Conservation (phyloP, 768 basidiomycete species). For the Coprinopsis strossmayeri region DNA sequence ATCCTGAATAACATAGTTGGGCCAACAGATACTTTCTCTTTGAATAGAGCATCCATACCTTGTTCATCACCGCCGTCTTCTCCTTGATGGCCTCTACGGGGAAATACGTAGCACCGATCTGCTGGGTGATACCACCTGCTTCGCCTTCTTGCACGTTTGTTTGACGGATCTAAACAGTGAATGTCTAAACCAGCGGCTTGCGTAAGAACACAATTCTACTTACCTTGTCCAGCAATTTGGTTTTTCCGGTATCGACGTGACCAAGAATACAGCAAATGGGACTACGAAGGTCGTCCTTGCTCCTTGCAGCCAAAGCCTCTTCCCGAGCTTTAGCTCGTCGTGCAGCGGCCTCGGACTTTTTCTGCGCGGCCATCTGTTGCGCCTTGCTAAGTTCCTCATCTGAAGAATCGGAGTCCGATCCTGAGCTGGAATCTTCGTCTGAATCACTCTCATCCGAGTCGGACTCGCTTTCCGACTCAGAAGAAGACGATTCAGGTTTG, state of each 20-base stretch:
- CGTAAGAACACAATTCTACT: constrained; percentile 14
- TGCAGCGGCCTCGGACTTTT: constrained; percentile 80
- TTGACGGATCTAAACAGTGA: constrained; percentile 78
- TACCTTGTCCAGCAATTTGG: constrained; percentile 94
- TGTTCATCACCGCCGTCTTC: constrained; percentile 93
- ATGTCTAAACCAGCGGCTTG: not conserved
- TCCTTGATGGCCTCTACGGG: constrained; percentile 89
- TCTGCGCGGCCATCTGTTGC: constrained; percentile 61
- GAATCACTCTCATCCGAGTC: constrained; percentile 37
- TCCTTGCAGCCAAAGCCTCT: constrained; percentile 79
- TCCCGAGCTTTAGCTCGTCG: constrained; percentile 75
- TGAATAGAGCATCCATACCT: constrained; percentile 32
- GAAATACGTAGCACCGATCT: constrained; percentile 99
- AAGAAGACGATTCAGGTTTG: constrained; percentile 21
- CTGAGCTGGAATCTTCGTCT: constrained; percentile 34
- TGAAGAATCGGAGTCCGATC: constrained; percentile 44
- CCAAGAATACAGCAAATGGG: constrained; percentile 99
- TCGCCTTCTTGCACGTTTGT: constrained; percentile 99
- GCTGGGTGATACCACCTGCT: constrained; percentile 99
- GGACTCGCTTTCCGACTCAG: constrained; percentile 33
- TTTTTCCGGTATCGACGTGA: constrained; percentile 99
- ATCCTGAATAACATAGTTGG: constrained; percentile 40
- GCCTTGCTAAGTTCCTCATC: constrained; percentile 64
- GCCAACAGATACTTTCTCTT: not conserved
- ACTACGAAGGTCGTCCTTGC: constrained; percentile 85